Conservation (phyloP, 2,329 filamentous ascomycete species). For the Akanthomyces lecanii region DNA sequence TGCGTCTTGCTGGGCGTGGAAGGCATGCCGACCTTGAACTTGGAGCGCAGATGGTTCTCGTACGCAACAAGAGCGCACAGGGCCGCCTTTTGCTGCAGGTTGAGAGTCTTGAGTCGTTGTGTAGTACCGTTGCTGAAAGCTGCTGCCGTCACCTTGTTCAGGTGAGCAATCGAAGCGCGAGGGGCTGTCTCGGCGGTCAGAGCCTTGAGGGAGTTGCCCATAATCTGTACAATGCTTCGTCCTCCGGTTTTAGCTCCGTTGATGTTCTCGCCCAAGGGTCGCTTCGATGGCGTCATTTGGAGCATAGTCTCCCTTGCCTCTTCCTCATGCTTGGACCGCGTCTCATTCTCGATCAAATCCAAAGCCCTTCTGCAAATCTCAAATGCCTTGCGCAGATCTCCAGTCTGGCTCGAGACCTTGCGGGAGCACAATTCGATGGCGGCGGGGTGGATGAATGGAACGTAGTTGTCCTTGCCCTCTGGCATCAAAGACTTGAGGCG, state of each 20-base stretch:
- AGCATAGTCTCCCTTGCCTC: conserved; percentile 53
- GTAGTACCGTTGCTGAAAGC: conserved; percentile 86
- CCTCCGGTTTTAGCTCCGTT: conserved; percentile 53
- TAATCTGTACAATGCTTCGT: conserved; percentile 43
- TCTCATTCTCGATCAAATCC: conserved; percentile 84
- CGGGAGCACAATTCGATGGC: conserved; percentile 92
- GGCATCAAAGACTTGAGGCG: conserved; percentile 74
- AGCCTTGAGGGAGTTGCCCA: conserved; percentile 51
- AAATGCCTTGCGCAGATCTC: conserved; percentile 91
- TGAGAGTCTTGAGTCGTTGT: conserved; percentile 80
- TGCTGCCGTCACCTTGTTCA: conserved; percentile 85
- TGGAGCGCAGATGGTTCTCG: conserved; percentile 66
- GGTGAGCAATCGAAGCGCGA: conserved; percentile 80
- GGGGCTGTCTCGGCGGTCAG: conserved; percentile 78
- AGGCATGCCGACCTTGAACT: conserved; percentile 37
- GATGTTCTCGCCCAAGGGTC: conserved; percentile 73
- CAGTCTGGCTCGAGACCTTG: conserved; percentile 91
- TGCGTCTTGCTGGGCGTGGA: conserved; percentile 59
- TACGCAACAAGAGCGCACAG: conserved; percentile 83
- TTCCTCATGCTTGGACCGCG: conserved; percentile 66
- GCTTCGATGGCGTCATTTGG: conserved; percentile 65
- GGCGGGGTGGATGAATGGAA: conserved; percentile 89
- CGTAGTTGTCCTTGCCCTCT: conserved; percentile 51
- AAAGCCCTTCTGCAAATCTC: conserved; percentile 88
- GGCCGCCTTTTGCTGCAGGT: conserved; percentile 93